Percentiles rank a stretch among this genome's conserved stretches.
These are phyloP conservation scores for Apiotrichum veenhuisii DNA, from an alignment of 1,284 basidiomycete species.

Conservation along the genomic window DNA sequence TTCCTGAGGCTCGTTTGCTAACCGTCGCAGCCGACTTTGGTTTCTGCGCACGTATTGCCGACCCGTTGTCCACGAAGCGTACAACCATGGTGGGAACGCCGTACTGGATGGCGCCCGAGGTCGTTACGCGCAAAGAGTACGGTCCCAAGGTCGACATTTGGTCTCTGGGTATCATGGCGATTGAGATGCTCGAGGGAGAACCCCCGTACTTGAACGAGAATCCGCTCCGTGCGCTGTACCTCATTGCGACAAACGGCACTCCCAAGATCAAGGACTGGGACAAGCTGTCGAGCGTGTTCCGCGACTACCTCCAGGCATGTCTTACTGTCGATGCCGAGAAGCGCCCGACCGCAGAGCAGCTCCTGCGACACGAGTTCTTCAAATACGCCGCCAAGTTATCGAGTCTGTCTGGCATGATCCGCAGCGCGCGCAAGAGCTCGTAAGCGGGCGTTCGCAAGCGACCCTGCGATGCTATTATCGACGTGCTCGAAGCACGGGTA, in stretches of 20 bases:
- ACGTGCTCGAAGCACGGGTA: too few species aligned
- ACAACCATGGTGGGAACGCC: conserved; percentile 99
- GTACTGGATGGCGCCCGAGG: conserved; percentile 99
- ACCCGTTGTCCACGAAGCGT: conserved; percentile 81
- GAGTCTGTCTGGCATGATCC: conserved; percentile 85
- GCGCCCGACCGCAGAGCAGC: conserved; percentile 77
- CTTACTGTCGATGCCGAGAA: conserved; percentile 93
- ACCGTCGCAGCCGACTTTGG: conserved; percentile 87
- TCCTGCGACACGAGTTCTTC: conserved; percentile 89
- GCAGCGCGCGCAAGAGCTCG: conserved; percentile 70
- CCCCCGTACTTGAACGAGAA: conserved; percentile 97
- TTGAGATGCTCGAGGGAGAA: conserved; percentile 99
- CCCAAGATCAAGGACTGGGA: conserved; percentile 95
- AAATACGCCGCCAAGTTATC: conserved; percentile 77
- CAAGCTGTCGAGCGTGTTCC: conserved; percentile 78
- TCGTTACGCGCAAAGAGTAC: conserved; percentile 97
- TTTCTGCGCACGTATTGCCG: conserved; percentile 96
- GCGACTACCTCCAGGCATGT: conserved; percentile 83
- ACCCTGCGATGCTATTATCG: too few species aligned
- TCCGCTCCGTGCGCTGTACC: conserved; percentile 88
- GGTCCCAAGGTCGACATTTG: conserved; percentile 99
- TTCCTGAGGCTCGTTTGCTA: not conserved
- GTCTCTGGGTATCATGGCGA: conserved; percentile 98
- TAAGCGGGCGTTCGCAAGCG: not conserved
- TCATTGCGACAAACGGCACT: conserved; percentile 98